Base-by-base conservation (phyloP, 176 grass and related monocot genomes). In the Oryza brachyantha region DNA sequence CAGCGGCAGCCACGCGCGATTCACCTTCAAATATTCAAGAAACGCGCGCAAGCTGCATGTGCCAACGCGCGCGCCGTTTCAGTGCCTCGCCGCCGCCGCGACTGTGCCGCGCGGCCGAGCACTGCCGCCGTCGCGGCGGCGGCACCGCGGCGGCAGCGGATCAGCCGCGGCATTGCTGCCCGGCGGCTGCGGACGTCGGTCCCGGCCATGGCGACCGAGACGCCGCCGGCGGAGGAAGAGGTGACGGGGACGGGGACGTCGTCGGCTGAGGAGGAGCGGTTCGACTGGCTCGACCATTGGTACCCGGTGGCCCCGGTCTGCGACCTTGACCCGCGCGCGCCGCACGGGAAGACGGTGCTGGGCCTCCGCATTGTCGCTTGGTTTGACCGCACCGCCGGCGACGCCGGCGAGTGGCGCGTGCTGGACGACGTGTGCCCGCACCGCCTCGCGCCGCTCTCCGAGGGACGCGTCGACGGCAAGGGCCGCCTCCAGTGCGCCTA, bases 281-380 rank as follows among this genome's bases (percentile, higher is more conserved):
- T 97, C 76, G 91, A 94, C 58, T 97, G 91, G 95, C 87, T 91
- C 68, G 72, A 93, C 72, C 89, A 94, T 10, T 97, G 95, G 91
- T 97, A 92, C 65, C 95, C 95, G 4, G 1, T 97, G 0, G 91
- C 95, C n/a, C n/a, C n/a, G n/a, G n/a, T n/a, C n/a, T n/a, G n/a
- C n/a, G n/a, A n/a, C n/a, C n/a, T n/a, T n/a, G n/a, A n/a, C n/a
- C n/a, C n/a, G n/a, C n/a, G n/a, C n/a, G n/a, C n/a, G n/a, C n/a
- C 3, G 5, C 85, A 88, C 73, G 95, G 89, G 34, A 97, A 94
- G 95, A 97, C 73, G 72, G 86, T 94, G 54, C 28, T 97, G 42
- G 95, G 91, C 21, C 86, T 94, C 60, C 21, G 67, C 79, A 26
- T 91, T 26, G 95, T 97, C 19, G 79, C 93, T 54, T 94, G 95